Base-by-base conservation (phyloP, 2,329 filamentous ascomycete species). In the Pseudogymnoascus sp. region DNA sequence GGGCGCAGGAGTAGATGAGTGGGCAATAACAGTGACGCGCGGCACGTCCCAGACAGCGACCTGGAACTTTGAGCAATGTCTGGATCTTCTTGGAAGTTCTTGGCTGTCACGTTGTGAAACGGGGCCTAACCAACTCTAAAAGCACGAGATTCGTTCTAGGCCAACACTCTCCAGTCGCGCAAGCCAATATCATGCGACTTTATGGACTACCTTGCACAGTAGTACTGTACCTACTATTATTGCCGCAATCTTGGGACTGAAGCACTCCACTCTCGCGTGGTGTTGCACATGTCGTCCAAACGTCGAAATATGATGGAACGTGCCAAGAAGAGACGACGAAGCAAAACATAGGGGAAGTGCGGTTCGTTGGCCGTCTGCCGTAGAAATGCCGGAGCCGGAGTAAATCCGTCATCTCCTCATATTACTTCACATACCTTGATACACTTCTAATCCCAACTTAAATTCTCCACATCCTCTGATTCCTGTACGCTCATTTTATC, bases 41-140 rank as follows among this genome's bases (percentile, higher is more conserved):
- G 46, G 46, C 25, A 34, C 18, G 25, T 18, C 25, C 46, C 46
- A 34, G 46, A 56, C 25, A 12, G 4, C 46, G 18, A 56, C 46
- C 9, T 56, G 46, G 25, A 56, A 31, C 46, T 34, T 56, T 34
- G 25, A 31, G 25, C n/a, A 53, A 8, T 25, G 7, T 34, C 46
- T 56, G n/a, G 46, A 34, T 56, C 46, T 56, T 56, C 46, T 56
- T 56, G 46, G 46, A 31, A 18, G n/a, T 56, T 56, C 46, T 56
- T 56, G 46, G 46, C 46, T 56, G n/a, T 18, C 46, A 56, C n/a
- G n/a, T 9, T n/a, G 25, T 56, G 46, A 56, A 56, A 56, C 46
- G 7, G 28, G 25, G n/a, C 4, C 25, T 18, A 34, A 56, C 46
- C 14, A 56, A 53, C 23, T 18, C 23, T 31, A 53, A 53, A 31